Conservation (phyloP, 202 grass and related monocot species). For the Panicum hallii region DNA sequence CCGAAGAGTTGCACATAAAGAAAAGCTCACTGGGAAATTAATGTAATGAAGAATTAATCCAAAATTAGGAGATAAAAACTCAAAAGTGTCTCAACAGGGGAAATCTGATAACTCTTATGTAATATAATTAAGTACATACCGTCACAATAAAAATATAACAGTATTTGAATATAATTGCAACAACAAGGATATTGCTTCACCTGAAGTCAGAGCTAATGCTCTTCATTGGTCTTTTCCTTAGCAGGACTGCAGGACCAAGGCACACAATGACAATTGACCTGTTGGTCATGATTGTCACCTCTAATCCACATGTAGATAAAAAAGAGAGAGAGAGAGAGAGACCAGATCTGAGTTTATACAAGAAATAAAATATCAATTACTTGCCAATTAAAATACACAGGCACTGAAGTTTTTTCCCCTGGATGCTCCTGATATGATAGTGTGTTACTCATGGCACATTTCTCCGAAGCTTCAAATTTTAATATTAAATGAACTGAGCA, state of each 20-base stretch:
- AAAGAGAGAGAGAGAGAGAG: neutral
- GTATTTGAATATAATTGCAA: constrained; percentile 9
- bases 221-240: constrained; percentile 18
- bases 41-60: neutral
- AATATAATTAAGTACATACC: constrained; percentile 22
- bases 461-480: neutral
- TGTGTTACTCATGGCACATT: neutral
- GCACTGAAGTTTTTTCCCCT: neutral
- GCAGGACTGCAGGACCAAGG: neutral
- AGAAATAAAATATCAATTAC: neutral
- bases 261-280: constrained; percentile 22
- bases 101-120: neutral
- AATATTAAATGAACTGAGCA: neutral
- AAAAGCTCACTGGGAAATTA: constrained; percentile 25
- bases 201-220: constrained; percentile 24
- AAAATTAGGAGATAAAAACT: constrained; percentile 20
- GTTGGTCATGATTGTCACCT: constrained; percentile 34
- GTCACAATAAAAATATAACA: constrained; percentile 23
- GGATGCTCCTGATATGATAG: neutral
- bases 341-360: constrained; percentile 19
- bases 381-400: neutral
- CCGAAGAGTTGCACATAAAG: neutral
- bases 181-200: constrained; percentile 33
- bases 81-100: neutral
- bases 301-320: constrained; percentile 28